Percentiles rank a stretch among this genome's conserved stretches.
phyloP scores from a whole-genome alignment of 495 filamentous ascomycete genomes.

The Penicillium taxi region DNA sequence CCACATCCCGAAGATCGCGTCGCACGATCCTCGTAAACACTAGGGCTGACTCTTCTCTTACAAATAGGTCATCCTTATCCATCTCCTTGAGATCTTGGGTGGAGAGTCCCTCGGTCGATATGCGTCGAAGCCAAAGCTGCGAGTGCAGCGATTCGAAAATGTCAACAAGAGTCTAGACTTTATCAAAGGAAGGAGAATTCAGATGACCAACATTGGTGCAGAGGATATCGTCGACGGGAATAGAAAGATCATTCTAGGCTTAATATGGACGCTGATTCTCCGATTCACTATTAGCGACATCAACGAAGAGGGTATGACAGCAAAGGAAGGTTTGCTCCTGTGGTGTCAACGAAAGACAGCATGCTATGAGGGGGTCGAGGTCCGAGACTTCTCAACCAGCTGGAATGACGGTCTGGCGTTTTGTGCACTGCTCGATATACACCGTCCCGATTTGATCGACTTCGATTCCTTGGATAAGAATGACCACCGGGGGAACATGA shows the following conservation, averaged over 20 bases:
- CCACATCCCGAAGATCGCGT: not conserved
- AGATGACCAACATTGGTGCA: conserved; percentile 96
- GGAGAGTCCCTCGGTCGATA: conserved; percentile 92
- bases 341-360: conserved; percentile 99
- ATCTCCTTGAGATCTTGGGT: conserved; percentile 91
- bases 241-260: conserved; percentile 88
- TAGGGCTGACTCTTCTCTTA: not conserved
- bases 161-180: conserved; percentile 92
- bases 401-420: conserved; percentile 98
- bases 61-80: conserved; percentile 77
- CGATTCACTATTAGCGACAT: conserved; percentile 98
- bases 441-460: conserved; percentile 94
- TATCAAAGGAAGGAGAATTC: conserved; percentile 82
- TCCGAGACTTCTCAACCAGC: conserved; percentile 85
- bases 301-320: conserved; percentile 95
- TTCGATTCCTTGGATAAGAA: conserved; percentile 89
- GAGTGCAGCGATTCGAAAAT: conserved; percentile 97
- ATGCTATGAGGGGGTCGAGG: conserved; percentile 93
- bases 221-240: conserved; percentile 99
- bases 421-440: conserved; percentile 92
- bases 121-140: conserved; percentile 88
- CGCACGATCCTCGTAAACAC: too few species aligned
- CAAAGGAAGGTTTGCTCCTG: conserved; percentile 87
- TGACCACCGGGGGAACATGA: conserved; percentile 95
- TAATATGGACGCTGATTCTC: conserved; percentile 97